Evolutionary conservation across 495 filamentous ascomycete species (phyloP).

Genomic region (Friedmanniomyces endolithicus): DNA sequence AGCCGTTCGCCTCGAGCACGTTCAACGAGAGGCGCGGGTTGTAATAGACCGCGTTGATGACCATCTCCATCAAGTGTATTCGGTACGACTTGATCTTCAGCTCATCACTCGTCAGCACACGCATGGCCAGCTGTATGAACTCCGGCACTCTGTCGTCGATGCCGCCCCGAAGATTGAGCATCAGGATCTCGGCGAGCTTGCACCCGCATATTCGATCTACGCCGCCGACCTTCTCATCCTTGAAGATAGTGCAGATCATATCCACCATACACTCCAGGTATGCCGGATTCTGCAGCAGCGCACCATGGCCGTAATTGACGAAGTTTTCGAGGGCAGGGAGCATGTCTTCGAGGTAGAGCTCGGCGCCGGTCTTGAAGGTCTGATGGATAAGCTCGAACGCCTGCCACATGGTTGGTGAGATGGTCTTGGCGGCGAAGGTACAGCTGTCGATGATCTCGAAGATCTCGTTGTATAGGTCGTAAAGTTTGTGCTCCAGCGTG

Average conservation of each 20-base stretch:
- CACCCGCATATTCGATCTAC: slow-evolving; percentile 98
- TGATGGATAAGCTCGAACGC: slow-evolving; percentile 93
- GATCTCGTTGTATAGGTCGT: slow-evolving; percentile 91
- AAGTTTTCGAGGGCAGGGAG: slow-evolving; percentile 95
- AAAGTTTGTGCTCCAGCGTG: slow-evolving; percentile 93
- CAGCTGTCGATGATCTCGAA: slow-evolving; percentile 99
- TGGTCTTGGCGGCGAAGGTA: slow-evolving; percentile 92
- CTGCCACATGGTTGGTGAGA: slow-evolving; percentile 95
- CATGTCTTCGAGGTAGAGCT: slow-evolving; percentile 98
- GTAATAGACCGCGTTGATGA: slow-evolving; percentile 97
- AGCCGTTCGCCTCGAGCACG: slow-evolving; percentile 73
- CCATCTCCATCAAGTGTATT: slow-evolving; percentile 96
- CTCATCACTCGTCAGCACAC: slow-evolving; percentile 55
- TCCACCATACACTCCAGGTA: slow-evolving; percentile 78
- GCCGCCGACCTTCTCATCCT: slow-evolving; percentile 78
- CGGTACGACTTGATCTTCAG: slow-evolving; percentile 78
- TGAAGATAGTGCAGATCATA: slow-evolving; percentile 66
- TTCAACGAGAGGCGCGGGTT: slow-evolving; percentile 74
- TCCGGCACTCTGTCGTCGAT: slow-evolving; percentile 75
- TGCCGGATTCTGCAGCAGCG: slow-evolving; percentile 65
- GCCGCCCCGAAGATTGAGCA: slow-evolving; percentile 86
- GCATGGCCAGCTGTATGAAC: slow-evolving; percentile 84
- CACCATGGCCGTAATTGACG: slow-evolving; percentile 74
- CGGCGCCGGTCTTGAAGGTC: slow-evolving; percentile 92
- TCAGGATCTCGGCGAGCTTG: slow-evolving; percentile 92